Evolutionary conservation across 768 basidiomycete genomes (phyloP), one percentile per base, ranked within the genome.

Genomic region (Macrolepiota dolichaula): DNA sequence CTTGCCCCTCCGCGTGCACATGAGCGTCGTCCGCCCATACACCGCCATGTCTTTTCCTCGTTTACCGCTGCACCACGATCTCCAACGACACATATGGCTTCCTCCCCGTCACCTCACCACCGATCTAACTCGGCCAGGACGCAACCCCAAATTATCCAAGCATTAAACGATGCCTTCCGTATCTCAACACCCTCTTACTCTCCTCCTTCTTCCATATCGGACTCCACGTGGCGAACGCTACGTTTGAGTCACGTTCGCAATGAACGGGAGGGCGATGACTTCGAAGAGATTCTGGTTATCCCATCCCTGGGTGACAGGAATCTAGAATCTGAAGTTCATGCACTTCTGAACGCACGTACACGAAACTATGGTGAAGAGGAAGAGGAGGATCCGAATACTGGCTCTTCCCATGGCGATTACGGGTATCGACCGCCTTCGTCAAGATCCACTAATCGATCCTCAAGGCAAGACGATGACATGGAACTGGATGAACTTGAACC

Each of bases 81-180:
- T 9, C 51, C 51, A 15, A 25, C 42, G 12, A 29, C 59, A 35
- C 51, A 53, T 25, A 12, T 53, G 17, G 42, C 38, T 7, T 44
- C 59, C 27, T 60, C 51, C 24, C 59, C 59, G 17, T 37, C 59
- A 17, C 29, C 51, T 25, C 59, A 44, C 35, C 59, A 51, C 27
- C 51, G 51, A 15, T 5, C 51, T 4, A 53, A 29, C 22, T 42
- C 59, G 19, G 24, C 36, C 13, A 51, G 19, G 13, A 42, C 40
- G 19, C 59, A 73, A 7, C 79, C 85, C 5, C 76, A 77, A 19
- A 75, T 80, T 40, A 74, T 81, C 40, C 81, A 80, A 65, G 82
- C 84, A 11, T 70, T 83, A 22, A 83, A 84, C 57, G 85, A 87
- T 62, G 79, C 83, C 1, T 85, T 87, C 76, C 77, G 84, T n/a